Conservation (phyloP, 306 rosid species). For the Ceratonia siliqua region DNA sequence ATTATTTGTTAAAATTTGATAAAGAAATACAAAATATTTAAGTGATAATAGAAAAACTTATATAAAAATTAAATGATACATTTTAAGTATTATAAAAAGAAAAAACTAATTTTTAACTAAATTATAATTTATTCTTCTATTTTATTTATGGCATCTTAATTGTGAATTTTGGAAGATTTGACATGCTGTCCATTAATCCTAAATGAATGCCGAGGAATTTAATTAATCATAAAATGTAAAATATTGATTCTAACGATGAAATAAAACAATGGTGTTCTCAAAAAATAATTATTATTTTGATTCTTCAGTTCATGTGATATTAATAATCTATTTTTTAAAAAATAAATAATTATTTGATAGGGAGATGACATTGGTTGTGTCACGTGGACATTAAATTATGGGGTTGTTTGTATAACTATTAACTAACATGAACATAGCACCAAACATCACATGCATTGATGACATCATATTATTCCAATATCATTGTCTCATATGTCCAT, state of each 20-base stretch:
- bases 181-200: background rate
- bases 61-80: no score
- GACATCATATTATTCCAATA: conserved; percentile 15
- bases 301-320: background rate
- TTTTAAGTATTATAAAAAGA: no score
- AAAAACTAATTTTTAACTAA: no score
- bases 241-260: background rate
- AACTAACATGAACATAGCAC: conserved; percentile 4
- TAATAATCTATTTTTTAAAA: background rate
- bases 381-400: background rate
- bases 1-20: no score
- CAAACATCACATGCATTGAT: background rate
- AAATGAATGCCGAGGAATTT: background rate
- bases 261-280: background rate
- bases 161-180: background rate
- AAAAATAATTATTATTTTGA: background rate
- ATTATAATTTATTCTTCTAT: no score
- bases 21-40: no score
- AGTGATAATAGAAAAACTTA: no score
- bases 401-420: background rate
- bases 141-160: no score
- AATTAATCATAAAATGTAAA: background rate
- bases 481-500: background rate
- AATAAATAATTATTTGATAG: background rate
- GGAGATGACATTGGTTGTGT: background rate